Evolutionary conservation across 2,329 filamentous ascomycete species (phyloP).

Genomic region (Macrophomina phaseolina): DNA sequence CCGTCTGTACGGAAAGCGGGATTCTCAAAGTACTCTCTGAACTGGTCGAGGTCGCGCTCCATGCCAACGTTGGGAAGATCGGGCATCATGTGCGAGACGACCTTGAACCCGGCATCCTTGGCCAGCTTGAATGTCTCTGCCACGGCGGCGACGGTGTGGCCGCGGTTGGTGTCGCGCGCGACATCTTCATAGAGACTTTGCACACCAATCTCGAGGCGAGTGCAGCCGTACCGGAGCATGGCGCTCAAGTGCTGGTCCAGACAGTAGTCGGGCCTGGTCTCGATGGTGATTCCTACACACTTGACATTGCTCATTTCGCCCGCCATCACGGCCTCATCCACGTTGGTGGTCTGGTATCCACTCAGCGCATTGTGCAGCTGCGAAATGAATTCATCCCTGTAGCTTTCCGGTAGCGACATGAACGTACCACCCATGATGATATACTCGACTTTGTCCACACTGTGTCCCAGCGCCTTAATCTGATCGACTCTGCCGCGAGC

Average conservation of each 20-base stretch:
- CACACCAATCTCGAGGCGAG: constrained; percentile 90
- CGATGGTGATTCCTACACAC: constrained; percentile 97
- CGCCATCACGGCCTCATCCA: constrained; percentile 92
- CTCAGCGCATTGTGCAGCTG: constrained; percentile 96
- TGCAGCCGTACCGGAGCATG: constrained; percentile 98
- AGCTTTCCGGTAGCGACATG: constrained; percentile 91
- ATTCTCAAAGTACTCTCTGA: constrained; percentile 97
- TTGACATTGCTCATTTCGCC: constrained; percentile 97
- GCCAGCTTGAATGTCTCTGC: constrained; percentile 96
- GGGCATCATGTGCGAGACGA: constrained; percentile 99
- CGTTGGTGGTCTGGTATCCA: constrained; percentile 90
- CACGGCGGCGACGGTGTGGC: constrained; percentile 93
- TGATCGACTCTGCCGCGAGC: constrained; percentile 95
- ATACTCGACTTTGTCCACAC: constrained; percentile 98
- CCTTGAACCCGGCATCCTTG: constrained; percentile 98
- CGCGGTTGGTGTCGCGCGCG: constrained; percentile 95
- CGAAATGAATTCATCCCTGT: constrained; percentile 91
- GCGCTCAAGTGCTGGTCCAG: constrained; percentile 91
- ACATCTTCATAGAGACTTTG: constrained; percentile 98
- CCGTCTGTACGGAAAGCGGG: constrained; percentile 96
- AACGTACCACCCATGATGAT: constrained; percentile 99
- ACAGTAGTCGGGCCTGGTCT: constrained; percentile 96
- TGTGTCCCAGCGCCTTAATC: constrained; percentile 92
- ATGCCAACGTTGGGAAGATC: constrained; percentile 97
- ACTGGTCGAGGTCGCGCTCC: constrained; percentile 96